phyloP scores from a whole-genome alignment of 768 basidiomycete species.

The Mycena albidolilacea region DNA sequence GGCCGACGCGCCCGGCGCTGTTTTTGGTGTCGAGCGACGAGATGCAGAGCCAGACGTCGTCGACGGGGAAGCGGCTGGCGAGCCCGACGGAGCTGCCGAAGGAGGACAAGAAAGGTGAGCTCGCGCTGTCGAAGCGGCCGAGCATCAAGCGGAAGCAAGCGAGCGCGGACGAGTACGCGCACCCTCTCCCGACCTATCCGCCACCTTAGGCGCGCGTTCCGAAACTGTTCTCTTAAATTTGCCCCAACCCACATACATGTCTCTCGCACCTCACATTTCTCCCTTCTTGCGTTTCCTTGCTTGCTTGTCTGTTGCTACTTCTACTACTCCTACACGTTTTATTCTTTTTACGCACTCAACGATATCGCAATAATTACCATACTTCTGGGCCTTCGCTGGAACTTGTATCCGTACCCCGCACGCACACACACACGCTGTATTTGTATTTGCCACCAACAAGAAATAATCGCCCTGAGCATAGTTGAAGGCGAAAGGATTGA shows the following conservation, averaged over 20 bases:
- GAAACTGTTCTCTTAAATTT: no score
- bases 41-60: slow-evolving; percentile 48
- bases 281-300: not conserved
- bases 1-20: slow-evolving; percentile 35
- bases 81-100: slow-evolving; percentile 80
- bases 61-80: slow-evolving; percentile 74
- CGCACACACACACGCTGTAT: slow-evolving; percentile 23
- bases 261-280: not conserved
- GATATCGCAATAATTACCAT: not conserved
- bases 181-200: slow-evolving; percentile 33
- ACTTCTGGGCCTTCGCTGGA: slow-evolving; percentile 10
- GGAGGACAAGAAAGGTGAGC: slow-evolving; percentile 71
- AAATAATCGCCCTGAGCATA: not conserved
- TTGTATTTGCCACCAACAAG: slow-evolving; percentile 10
- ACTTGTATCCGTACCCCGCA: slow-evolving; percentile 31
- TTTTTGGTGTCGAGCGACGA: slow-evolving; percentile 31
- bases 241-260: not conserved
- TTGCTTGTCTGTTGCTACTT: slow-evolving; percentile 9
- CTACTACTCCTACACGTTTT: not conserved
- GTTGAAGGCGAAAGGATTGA: no score
- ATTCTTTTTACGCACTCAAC: slow-evolving; percentile 8
- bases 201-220: slow-evolving; percentile 15
- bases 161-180: slow-evolving; percentile 26
- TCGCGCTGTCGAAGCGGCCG: slow-evolving; percentile 74
- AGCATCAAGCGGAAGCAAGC: slow-evolving; percentile 68